Conservation (phyloP, 75 land plant genomes). For the Cryptomeria japonica region DNA sequence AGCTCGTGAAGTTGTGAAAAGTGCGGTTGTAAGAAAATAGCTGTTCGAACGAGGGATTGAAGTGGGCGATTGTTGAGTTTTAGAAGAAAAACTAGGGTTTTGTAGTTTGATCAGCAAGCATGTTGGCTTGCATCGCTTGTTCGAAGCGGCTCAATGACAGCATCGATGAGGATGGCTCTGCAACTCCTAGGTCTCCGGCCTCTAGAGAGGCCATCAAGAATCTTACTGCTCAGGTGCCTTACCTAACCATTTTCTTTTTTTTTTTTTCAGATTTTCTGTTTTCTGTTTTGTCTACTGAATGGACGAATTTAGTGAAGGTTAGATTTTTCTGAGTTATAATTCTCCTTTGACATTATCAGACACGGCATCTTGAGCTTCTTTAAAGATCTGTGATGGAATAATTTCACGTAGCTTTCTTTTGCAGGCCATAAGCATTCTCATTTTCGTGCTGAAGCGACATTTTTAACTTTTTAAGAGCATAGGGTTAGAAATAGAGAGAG, state of each 20-base stretch:
- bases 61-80: not conserved
- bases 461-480: too few relatives aligned
- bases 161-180: slow-evolving; percentile 6
- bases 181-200: slow-evolving; percentile 33
- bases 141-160: slow-evolving; percentile 40
- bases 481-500: not conserved
- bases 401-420: not conserved
- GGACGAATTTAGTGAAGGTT: not conserved
- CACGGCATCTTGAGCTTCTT: not conserved
- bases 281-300: not conserved
- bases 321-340: not conserved
- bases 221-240: slow-evolving; percentile 62
- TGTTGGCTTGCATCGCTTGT: slow-evolving; percentile 76
- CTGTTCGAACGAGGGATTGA: not conserved
- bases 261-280: not conserved
- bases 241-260: not conserved
- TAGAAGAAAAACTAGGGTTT: not conserved
- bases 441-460: too few relatives aligned
- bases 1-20: not conserved
- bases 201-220: slow-evolving; percentile 52
- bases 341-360: not conserved
- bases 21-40: not conserved
- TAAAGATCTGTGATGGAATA: not conserved
- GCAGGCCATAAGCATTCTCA: too few relatives aligned
- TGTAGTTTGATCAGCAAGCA: not conserved